Evolutionary conservation across 179 eudicot genomes (phyloP).

Genomic region (Sideroxylon spinosum): DNA sequence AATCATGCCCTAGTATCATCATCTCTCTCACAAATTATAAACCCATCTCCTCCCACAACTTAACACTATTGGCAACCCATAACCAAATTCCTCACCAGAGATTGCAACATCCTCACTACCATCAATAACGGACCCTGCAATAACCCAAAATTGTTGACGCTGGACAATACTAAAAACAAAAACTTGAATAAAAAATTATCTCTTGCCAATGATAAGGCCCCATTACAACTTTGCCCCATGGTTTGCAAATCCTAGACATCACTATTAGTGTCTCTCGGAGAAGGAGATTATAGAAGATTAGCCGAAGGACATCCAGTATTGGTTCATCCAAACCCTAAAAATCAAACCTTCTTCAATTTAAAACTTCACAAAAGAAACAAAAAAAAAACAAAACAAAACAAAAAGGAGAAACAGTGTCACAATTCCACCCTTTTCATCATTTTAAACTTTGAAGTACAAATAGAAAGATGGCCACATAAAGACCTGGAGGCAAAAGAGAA

Average conservation of each 20-base stretch:
- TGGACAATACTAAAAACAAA: no score
- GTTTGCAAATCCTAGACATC: slow-evolving; percentile 67
- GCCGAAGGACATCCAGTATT: slow-evolving; percentile 68
- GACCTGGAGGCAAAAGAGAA: not conserved
- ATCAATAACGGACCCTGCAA: no score
- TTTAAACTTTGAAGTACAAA: not conserved
- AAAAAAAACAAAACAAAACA: not conserved
- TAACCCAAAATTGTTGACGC: no score
- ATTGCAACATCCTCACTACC: no score
- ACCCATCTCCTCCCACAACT: no score
- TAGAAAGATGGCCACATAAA: not conserved
- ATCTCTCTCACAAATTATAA: no score
- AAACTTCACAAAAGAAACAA: not conserved
- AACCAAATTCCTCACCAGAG: no score
- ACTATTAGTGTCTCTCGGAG: slow-evolving; percentile 55
- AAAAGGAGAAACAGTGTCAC: not conserved
- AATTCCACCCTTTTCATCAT: not conserved
- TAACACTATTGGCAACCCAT: no score
- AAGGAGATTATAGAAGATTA: slow-evolving; percentile 49
- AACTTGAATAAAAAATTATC: no score
- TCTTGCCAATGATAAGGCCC: slow-evolving; percentile 87
- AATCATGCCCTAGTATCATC: no score
- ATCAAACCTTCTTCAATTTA: slow-evolving; percentile 46
- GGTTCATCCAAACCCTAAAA: slow-evolving; percentile 60
- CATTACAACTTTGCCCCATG: slow-evolving; percentile 59